These are phyloP conservation scores for Saturnispora diversa DNA, from an alignment of 805 yeast species.

Conservation along the genomic window DNA sequence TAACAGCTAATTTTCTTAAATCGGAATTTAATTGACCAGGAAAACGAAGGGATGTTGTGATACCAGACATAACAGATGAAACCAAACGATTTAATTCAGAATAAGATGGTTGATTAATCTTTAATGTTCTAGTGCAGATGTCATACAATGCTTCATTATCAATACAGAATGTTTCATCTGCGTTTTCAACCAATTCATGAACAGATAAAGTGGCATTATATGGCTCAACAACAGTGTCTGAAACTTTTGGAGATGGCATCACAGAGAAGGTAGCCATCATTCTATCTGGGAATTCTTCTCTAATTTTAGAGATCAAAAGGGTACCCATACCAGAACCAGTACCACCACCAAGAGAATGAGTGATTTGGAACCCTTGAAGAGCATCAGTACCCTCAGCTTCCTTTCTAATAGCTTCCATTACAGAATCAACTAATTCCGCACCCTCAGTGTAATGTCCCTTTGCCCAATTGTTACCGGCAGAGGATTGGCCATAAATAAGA, in stretches of 20 bases:
- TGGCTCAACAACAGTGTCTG: conserved; percentile 93
- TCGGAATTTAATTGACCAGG: conserved; percentile 95
- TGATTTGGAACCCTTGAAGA: conserved; percentile 88
- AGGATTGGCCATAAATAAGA: conserved; percentile 79
- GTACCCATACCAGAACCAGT: conserved; percentile 98
- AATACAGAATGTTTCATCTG: conserved; percentile 91
- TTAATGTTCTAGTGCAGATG: conserved; percentile 80
- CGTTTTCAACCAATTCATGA: conserved; percentile 83
- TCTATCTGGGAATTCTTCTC: conserved; percentile 91
- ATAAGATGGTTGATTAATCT: conserved; percentile 71
- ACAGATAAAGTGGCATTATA: conserved; percentile 87
- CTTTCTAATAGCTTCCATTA: conserved; percentile 82
- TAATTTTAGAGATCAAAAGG: conserved; percentile 69
- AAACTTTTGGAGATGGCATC: conserved; percentile 82
- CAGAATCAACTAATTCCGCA: conserved; percentile 86
- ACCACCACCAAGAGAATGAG: conserved; percentile 83
- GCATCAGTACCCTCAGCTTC: conserved; percentile 93
- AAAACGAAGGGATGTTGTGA: conserved; percentile 86
- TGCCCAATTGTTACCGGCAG: conserved; percentile 97
- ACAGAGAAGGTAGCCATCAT: conserved; percentile 95
- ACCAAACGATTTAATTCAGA: conserved; percentile 74
- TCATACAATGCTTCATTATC: conserved; percentile 91
- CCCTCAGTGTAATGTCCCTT: conserved; percentile 96
- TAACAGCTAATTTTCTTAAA: conserved; percentile 86
- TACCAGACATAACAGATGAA: conserved; percentile 90